Conservation (phyloP, 495 filamentous ascomycete species). For the Penicillium arizonense region DNA sequence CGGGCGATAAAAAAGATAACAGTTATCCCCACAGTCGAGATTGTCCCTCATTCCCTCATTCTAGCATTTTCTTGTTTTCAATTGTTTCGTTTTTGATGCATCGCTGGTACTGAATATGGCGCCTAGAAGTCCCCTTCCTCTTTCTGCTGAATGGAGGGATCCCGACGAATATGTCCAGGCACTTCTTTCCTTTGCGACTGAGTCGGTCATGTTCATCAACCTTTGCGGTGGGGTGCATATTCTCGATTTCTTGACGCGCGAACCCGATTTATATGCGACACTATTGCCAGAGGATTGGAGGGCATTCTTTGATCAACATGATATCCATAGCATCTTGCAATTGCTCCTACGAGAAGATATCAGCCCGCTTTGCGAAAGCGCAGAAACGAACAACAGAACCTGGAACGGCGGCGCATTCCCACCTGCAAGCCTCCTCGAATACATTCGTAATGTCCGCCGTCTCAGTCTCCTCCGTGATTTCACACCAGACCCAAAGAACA, state of each 20-base stretch:
- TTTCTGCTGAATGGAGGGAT: conserved; percentile 54
- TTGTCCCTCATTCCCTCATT: background rate
- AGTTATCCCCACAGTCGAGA: conserved; percentile 15
- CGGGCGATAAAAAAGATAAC: conserved; percentile 18
- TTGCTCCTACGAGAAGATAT: conserved; percentile 72
- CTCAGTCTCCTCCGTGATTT: conserved; percentile 68
- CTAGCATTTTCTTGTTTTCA: too few relatives aligned
- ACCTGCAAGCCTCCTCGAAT: conserved; percentile 67
- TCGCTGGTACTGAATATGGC: conserved; percentile 13
- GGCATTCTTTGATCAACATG: conserved; percentile 65
- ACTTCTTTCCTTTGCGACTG: conserved; percentile 74
- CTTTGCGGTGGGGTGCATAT: conserved; percentile 94
- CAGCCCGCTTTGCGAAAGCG: conserved; percentile 1
- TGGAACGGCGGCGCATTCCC: conserved; percentile 57
- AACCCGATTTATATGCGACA: conserved; percentile 72
- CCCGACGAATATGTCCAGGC: conserved; percentile 74
- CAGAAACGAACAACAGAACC: conserved; percentile 6
- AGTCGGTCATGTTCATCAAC: conserved; percentile 73
- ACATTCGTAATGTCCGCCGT: conserved; percentile 70
- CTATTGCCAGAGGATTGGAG: conserved; percentile 83
- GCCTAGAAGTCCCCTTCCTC: conserved; percentile 51
- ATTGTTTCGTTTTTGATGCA: background rate
- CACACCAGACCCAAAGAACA: conserved; percentile 26
- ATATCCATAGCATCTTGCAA: conserved; percentile 73
- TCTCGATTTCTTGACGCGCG: conserved; percentile 87